phyloP scores from a whole-genome alignment of 1,139 yeast genomes.

The Hansenula sp. region DNA sequence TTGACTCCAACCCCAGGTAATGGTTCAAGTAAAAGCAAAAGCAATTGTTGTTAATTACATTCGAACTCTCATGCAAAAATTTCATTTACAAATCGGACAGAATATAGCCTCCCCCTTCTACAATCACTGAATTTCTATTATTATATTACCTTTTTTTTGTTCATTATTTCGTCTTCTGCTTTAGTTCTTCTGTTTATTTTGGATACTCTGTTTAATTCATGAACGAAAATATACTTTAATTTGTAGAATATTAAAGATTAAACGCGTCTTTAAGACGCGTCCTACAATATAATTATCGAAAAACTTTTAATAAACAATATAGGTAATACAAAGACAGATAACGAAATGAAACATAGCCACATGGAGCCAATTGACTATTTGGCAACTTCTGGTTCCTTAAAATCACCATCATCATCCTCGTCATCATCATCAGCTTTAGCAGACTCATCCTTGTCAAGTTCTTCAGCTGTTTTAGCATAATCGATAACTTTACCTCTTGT shows the following conservation, averaged over 20 bases:
- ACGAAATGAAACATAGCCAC: too few relatives aligned
- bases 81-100: too few relatives aligned
- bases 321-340: too few relatives aligned
- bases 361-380: too few relatives aligned
- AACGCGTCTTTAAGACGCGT: too few relatives aligned
- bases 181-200: neutral
- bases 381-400: constrained; percentile 14
- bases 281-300: neutral
- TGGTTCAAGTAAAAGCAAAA: constrained; percentile 53
- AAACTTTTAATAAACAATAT: too few relatives aligned
- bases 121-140: too few relatives aligned
- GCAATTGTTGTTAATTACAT: constrained; percentile 64
- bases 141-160: too few relatives aligned
- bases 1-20: constrained; percentile 93
- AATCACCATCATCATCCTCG: constrained; percentile 32
- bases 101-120: too few relatives aligned
- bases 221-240: neutral
- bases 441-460: constrained; percentile 48
- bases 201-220: neutral
- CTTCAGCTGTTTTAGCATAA: constrained; percentile 78
- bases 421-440: constrained; percentile 41
- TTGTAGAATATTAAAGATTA: too few relatives aligned
- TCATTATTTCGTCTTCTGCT: neutral
- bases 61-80: too few relatives aligned
- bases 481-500: constrained; percentile 89